Evolutionary conservation across 1,139 yeast species (phyloP).

Genomic region (Candida freyschussii): DNA sequence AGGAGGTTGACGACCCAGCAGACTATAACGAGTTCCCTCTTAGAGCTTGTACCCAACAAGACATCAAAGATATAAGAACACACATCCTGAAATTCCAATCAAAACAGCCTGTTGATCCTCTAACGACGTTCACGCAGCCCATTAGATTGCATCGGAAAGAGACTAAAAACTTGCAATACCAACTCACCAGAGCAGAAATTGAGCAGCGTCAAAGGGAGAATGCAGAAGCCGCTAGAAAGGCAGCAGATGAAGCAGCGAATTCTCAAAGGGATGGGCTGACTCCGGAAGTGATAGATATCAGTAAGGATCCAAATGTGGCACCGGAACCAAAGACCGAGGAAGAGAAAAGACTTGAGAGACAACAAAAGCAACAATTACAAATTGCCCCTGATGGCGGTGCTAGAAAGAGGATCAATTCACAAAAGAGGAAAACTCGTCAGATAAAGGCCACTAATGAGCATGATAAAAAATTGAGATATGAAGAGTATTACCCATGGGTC

Average conservation of each 20-base stretch:
- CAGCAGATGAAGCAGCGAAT: constrained; percentile 24
- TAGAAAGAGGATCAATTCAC: constrained; percentile 48
- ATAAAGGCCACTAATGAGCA: constrained; percentile 74
- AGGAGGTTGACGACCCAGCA: constrained; percentile 15
- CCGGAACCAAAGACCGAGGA: constrained; percentile 29
- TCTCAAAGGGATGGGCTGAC: constrained; percentile 37
- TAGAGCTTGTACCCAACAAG: constrained; percentile 69
- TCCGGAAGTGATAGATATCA: constrained; percentile 12
- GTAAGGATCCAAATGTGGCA: constrained; percentile 31
- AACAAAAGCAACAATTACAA: constrained; percentile 37
- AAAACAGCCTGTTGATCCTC: constrained; percentile 69
- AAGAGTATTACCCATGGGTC: constrained; percentile 97
- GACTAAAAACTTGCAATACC: constrained; percentile 85
- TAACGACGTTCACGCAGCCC: constrained; percentile 65
- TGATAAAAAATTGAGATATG: constrained; percentile 80
- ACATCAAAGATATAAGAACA: constrained; percentile 66
- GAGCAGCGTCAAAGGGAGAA: constrained; percentile 45
- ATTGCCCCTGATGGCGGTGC: constrained; percentile 97
- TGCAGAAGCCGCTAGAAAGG: constrained; percentile 15
- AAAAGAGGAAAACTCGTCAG: constrained; percentile 82
- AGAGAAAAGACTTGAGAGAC: constrained; percentile 21
- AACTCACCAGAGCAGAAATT: constrained; percentile 59
- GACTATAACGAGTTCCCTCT: constrained; percentile 39
- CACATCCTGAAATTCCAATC: constrained; percentile 82
- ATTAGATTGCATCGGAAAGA: constrained; percentile 87